phyloP scores from a whole-genome alignment of 2,329 filamentous ascomycete species.

The Botryotinia convoluta region DNA sequence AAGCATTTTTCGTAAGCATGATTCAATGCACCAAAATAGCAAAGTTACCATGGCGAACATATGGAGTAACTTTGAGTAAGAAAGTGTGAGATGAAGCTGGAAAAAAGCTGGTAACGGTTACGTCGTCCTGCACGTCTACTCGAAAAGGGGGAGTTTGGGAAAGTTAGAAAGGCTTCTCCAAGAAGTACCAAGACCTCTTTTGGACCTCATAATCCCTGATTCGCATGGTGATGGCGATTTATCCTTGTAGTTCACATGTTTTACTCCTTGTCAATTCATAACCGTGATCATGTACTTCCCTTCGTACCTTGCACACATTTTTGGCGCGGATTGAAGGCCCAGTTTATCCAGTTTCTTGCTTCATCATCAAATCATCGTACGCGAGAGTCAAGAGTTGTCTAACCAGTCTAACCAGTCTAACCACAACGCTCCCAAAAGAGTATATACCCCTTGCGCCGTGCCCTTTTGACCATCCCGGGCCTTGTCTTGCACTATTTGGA shows the following conservation, averaged over 20 bases:
- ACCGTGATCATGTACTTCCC: neutral
- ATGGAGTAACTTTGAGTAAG: neutral
- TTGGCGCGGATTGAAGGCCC: neutral
- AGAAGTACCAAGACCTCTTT: neutral
- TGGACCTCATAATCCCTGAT: neutral
- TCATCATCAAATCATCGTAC: neutral
- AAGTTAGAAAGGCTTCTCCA: neutral
- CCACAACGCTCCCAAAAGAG: neutral
- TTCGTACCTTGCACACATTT: conserved; percentile 5
- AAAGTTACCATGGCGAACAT: neutral
- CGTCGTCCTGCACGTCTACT: conserved; percentile 9
- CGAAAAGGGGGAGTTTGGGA: conserved; percentile 7
- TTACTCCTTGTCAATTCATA: conserved; percentile 9
- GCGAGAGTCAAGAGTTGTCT: neutral
- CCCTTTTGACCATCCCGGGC: conserved; percentile 8
- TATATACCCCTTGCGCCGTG: conserved; percentile 6
- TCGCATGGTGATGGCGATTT: conserved; percentile 19
- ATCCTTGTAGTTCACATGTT: conserved; percentile 21
- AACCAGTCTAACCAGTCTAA: neutral
- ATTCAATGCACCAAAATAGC: neutral
- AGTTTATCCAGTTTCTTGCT: neutral
- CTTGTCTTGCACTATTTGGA: conserved; percentile 9
- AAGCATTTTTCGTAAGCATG: neutral
- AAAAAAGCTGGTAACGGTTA: neutral
- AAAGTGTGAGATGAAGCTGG: neutral